A percentile compares a stretch with the other conserved stretches of the same genome.
phyloP scores from a whole-genome alignment of 1,284 basidiomycete genomes.

The Ustilago lituana region DNA sequence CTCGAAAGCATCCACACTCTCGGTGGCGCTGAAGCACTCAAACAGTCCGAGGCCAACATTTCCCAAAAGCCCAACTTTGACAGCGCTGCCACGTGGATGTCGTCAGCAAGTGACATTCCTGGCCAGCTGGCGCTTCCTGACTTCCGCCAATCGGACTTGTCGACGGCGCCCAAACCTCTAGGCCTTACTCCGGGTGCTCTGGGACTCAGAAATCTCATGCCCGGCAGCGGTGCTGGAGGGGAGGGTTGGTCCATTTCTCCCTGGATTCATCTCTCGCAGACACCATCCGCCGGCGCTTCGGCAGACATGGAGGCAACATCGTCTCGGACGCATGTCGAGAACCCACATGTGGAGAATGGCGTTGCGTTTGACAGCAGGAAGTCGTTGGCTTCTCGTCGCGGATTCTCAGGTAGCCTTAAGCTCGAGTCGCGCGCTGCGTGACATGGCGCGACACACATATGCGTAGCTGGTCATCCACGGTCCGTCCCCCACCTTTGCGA shows the following conservation, averaged over 20 bases:
- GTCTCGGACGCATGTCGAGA: constrained; percentile 7
- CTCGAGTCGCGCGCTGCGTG: constrained; percentile 18
- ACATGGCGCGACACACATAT: constrained; percentile 3
- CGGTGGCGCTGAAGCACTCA: not conserved
- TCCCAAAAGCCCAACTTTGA: constrained; percentile 10
- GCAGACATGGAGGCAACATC: constrained; percentile 6
- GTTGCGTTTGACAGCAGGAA: constrained; percentile 17
- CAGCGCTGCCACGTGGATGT: constrained; percentile 28
- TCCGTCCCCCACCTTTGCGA: too few relatives aligned
- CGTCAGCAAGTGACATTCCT: constrained; percentile 9
- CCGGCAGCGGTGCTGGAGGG: constrained; percentile 12
- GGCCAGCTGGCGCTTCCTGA: constrained; percentile 32
- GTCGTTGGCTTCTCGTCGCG: constrained; percentile 42
- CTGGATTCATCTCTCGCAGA: constrained; percentile 36
- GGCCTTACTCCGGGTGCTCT: constrained; percentile 37
- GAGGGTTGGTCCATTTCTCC: constrained; percentile 54
- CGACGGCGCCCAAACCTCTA: constrained; percentile 24
- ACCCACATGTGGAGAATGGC: constrained; percentile 8
- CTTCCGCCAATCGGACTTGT: constrained; percentile 22
- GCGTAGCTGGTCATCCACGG: constrained; percentile 3
- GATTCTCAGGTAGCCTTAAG: constrained; percentile 40
- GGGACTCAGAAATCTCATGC: constrained; percentile 19
- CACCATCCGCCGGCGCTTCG: constrained; percentile 18
- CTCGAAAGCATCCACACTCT: constrained; percentile 42
- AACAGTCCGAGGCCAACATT: not conserved